Evolutionary conservation across 441 rosid species (phyloP).

Genomic region (Syzygium syzygioides): DNA sequence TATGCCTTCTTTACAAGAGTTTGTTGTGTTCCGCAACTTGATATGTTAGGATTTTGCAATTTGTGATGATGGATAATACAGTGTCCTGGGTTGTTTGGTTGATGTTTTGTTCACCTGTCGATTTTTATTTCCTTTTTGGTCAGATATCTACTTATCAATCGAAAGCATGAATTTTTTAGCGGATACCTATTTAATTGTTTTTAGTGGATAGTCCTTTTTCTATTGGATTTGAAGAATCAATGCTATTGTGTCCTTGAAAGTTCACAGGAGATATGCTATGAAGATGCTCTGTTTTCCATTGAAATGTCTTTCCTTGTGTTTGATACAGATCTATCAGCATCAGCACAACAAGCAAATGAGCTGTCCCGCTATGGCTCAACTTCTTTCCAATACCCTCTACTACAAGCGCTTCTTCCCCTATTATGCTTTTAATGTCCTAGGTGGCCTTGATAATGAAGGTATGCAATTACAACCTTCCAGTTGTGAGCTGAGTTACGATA

Average conservation of each 20-base stretch:
- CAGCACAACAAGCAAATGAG: conserved; percentile 98
- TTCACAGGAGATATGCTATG: not conserved
- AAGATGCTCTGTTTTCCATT: not conserved
- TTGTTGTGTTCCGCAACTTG: not conserved
- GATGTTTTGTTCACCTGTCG: not conserved
- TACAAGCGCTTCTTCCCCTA: conserved; percentile 96
- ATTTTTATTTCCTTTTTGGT: not conserved
- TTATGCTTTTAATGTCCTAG: conserved; percentile 85
- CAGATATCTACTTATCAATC: not conserved
- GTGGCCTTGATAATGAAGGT: conserved; percentile 94
- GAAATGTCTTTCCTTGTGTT: not conserved
- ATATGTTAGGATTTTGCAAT: not conserved
- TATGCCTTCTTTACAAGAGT: not conserved
- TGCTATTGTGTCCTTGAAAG: not conserved
- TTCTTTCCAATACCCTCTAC: conserved; percentile 91
- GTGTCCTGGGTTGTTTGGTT: not conserved
- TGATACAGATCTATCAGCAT: conserved; percentile 80
- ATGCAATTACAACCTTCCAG: not conserved
- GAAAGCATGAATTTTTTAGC: not conserved
- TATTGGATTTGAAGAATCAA: not conserved
- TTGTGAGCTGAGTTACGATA: not conserved
- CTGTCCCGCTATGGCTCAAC: conserved; percentile 93
- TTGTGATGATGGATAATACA: not conserved
- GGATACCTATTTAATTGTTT: not conserved
- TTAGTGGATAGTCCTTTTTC: not conserved